Evolutionary conservation across 2,329 filamentous ascomycete species (phyloP).

Genomic region (Dothidotthia symphoricarpi): DNA sequence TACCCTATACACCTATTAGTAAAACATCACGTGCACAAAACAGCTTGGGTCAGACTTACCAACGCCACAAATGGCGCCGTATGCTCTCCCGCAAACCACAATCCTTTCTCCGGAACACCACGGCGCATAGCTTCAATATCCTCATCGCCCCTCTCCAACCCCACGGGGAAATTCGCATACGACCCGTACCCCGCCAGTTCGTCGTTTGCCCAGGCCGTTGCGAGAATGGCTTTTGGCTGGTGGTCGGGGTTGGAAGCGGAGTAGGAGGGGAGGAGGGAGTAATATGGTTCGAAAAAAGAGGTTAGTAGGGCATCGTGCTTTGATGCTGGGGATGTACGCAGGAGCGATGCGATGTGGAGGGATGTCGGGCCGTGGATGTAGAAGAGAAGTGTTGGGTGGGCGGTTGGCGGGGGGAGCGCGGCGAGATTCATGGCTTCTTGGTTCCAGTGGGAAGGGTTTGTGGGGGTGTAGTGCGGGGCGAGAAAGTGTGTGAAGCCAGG

Average conservation of each 20-base stretch:
- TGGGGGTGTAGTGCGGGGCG: constrained; percentile 64
- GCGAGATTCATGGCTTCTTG: constrained; percentile 77
- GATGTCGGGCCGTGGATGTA: constrained; percentile 64
- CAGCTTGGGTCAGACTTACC: too few species aligned
- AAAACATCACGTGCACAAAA: background rate
- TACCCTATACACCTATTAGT: too few species aligned
- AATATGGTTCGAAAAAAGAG: constrained; percentile 75
- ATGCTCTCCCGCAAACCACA: constrained; percentile 91
- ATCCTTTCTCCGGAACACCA: constrained; percentile 59
- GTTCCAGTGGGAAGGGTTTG: constrained; percentile 66
- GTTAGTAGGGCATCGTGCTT: constrained; percentile 54
- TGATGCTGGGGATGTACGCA: constrained; percentile 41
- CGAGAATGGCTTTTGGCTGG: constrained; percentile 61
- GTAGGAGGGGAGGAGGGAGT: constrained; percentile 71
- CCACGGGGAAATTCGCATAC: constrained; percentile 82
- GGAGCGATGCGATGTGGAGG: constrained; percentile 28
- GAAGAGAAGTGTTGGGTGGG: constrained; percentile 83
- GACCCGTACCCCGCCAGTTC: constrained; percentile 77
- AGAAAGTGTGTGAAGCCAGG: constrained; percentile 76
- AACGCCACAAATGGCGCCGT: constrained; percentile 86
- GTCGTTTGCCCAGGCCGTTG: constrained; percentile 77
- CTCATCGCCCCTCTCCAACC: constrained; percentile 65
- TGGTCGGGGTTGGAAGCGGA: constrained; percentile 55
- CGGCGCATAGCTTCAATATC: constrained; percentile 64
- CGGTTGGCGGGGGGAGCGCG: constrained; percentile 55